phyloP scores from a whole-genome alignment of 768 basidiomycete species.

The Termitomyces bulborhizus region DNA sequence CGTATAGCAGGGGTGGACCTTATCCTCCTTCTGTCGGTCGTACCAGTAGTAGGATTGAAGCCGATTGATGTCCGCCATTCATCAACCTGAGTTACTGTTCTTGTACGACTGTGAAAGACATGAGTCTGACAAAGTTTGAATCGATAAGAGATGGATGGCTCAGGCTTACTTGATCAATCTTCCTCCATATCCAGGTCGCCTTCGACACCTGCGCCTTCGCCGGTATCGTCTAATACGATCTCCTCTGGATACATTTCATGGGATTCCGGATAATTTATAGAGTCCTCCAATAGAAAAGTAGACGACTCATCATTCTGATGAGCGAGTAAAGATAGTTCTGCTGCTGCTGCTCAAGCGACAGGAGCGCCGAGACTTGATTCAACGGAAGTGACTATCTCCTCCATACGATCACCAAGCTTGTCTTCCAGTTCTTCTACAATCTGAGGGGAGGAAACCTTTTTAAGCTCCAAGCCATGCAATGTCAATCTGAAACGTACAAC shows the following conservation, averaged over 20 bases:
- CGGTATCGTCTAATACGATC: conserved; percentile 57
- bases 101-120: neutral
- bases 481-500: conserved; percentile 52
- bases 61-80: neutral
- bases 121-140: neutral
- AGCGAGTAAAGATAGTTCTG: neutral
- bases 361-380: conserved; percentile 29
- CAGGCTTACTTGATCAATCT: conserved; percentile 25
- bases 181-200: conserved; percentile 70
- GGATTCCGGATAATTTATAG: conserved; percentile 13
- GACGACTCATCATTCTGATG: neutral
- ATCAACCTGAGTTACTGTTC: no score
- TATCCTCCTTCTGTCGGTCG: neutral
- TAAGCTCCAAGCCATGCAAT: neutral
- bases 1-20: neutral
- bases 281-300: neutral
- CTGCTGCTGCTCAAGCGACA: neutral
- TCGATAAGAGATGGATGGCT: neutral
- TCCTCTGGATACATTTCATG: conserved; percentile 38
- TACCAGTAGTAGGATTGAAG: neutral
- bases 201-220: conserved; percentile 61
- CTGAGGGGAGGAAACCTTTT: conserved; percentile 29
- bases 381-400: conserved; percentile 59
- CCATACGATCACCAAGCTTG: conserved; percentile 64
- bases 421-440: conserved; percentile 91